A percentile compares a stretch with the other conserved stretches of the same genome.
These are phyloP conservation scores for Lactifluus rugatus DNA, from an alignment of 768 basidiomycete species.

Conservation along the genomic window DNA sequence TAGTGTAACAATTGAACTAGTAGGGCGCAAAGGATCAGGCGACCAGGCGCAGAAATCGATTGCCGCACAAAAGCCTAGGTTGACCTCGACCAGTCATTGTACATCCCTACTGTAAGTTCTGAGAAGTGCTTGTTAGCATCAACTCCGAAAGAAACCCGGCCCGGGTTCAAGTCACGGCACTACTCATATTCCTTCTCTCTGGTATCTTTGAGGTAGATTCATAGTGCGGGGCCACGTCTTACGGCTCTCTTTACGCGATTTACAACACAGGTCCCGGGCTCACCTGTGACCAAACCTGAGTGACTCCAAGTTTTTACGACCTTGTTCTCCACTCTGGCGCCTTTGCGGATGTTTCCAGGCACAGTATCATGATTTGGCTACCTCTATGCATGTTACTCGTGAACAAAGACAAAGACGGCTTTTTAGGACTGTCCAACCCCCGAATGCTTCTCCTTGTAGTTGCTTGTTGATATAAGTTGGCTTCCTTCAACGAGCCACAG, in stretches of 20 bases:
- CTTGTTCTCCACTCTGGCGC: neutral
- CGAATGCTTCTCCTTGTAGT: neutral
- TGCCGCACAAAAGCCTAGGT: too few species aligned
- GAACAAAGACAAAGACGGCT: neutral
- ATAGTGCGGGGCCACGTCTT: neutral
- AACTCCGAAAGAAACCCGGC: too few species aligned
- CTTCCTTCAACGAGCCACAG: neutral
- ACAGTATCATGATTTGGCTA: conserved; percentile 1
- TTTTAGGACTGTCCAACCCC: neutral
- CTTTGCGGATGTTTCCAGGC: conserved; percentile 5
- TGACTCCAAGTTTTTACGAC: neutral
- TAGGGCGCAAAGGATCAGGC: too few species aligned
- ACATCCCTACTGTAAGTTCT: too few species aligned
- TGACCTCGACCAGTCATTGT: too few species aligned
- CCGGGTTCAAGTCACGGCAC: too few species aligned
- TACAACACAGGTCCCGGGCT: neutral
- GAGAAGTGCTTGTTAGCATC: conserved; percentile 32
- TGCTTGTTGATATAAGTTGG: neutral
- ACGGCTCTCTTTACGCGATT: neutral
- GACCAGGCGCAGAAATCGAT: too few species aligned
- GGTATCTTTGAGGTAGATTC: neutral
- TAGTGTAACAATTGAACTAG: too few species aligned
- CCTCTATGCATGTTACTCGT: neutral
- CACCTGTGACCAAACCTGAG: neutral
- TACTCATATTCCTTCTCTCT: neutral